Base-by-base conservation (phyloP, 1,284 basidiomycete species). In the Peniophora sp. region DNA sequence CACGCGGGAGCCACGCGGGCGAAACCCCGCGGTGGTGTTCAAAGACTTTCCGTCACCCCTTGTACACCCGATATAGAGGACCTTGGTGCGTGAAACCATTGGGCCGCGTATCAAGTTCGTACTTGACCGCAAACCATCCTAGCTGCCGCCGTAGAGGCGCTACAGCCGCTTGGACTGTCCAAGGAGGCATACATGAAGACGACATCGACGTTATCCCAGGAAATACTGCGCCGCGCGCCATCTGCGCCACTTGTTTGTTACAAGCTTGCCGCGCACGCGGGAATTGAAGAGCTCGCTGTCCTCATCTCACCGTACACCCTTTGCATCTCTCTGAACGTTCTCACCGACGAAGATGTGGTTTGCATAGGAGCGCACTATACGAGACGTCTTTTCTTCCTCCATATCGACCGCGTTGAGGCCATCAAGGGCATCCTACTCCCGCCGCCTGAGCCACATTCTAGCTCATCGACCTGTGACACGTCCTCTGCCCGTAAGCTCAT, bases 341-440 rank as follows among this genome's bases (percentile, higher is more conserved):
- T 64, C n/a, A 60, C 57, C 17, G 62, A 64, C 47, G 58, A 59
- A 3, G 49, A 52, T 22, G 61, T 56, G 11, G 24, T 49, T 2
- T 50, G 47, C 6, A 61, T 64, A 55, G 62, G 62, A 8, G 54
- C 60, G 12, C 18, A 59, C 5, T 64, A 64, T 49, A 50, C 63
- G 24, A 60, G 57, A 41, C 55, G 60, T 39, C 56, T 64, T 3
- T 56, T 41, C n/a, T 41, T 41, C 39, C 20, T 41, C 15, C 39
- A 41, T 15, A n/a, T 41, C 6, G 39, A 15, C 15, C 39, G 39
- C 39, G 39, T 41, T 8, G 39, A 41, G 39, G 39, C 39, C n/a
- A 5, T 41, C n/a, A 41, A 41, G 39, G 6, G 39, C 20, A n/a
- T 41, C 8, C 39, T 41, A 8, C 39, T 41, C 39, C n/a, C 39